Base-by-base conservation (phyloP, 139 green algal species). In the Microglena sp. region DNA sequence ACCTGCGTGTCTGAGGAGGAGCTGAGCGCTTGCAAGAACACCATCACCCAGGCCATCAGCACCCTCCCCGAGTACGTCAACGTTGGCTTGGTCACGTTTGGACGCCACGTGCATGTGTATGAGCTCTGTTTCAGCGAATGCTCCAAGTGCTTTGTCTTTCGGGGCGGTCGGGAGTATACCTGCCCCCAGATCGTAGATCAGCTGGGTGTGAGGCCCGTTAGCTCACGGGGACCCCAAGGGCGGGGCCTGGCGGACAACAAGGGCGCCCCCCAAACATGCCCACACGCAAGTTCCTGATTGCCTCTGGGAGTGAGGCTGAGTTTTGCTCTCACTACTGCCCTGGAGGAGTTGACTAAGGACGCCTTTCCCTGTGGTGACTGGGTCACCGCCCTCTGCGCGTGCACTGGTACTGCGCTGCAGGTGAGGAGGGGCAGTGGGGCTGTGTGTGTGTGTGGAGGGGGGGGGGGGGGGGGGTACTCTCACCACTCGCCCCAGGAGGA, bases 71-170 rank as follows among this genome's bases (percentile, higher is more conserved):
- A 92, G 58, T 80, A 88, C 50, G 75, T 68, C 27, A 68, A 80
- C 43, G 75, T 89, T 33, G 82, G 82, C 26, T 82, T 99, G 5
- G 77, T 99, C 35, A 97, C 94, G 2, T 99, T 91, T 81, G 94
- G 94, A 59, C 93, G 85, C 0, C 89, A 96, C 67, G 93, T 98
- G 36, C 88, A 97, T 33, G 93, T 99, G 33, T 91, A 99, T 75
- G 94, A 99, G 79, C 81, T 99, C 62, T 90, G 93, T 29, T 96
- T 92, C 71, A 62, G 74, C 2, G 91, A 93, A 54, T 95, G 86
- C 74, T 77, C 83, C 30, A 95, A 95, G 75, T 81, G 75, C 32
- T 98, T 88, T 46, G 90, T 99, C 7, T 98, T 99, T 76, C 77
- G 88, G 31, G 94, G 94, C 33, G 77, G 66, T 33, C 95, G 95